These are phyloP conservation scores for Teratosphaeria epicoccoides DNA, from an alignment of 2,329 filamentous ascomycete species.

Conservation along the genomic window DNA sequence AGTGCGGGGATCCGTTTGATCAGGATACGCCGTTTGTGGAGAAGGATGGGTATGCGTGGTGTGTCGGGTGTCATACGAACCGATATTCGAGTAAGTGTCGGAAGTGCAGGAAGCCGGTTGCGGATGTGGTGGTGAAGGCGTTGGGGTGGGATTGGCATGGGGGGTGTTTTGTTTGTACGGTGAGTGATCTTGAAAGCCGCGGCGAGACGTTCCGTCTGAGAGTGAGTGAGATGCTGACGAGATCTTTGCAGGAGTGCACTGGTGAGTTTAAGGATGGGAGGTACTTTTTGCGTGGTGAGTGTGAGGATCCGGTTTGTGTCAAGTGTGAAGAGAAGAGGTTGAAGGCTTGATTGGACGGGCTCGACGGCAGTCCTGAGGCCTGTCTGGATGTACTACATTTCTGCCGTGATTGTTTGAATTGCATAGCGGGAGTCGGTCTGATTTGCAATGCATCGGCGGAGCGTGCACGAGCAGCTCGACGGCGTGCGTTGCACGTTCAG, in stretches of 20 bases:
- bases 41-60: constrained; percentile 97
- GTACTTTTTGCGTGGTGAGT: constrained; percentile 51
- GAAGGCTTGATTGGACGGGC: constrained; percentile 47
- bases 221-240: neutral
- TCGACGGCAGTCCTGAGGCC: too few relatives aligned
- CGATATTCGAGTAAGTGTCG: constrained; percentile 82
- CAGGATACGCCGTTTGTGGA: constrained; percentile 73
- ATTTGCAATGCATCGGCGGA: too few relatives aligned
- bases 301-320: constrained; percentile 51
- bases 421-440: too few relatives aligned
- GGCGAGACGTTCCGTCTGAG: too few relatives aligned
- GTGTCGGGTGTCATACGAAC: constrained; percentile 82
- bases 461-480: too few relatives aligned
- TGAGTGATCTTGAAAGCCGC: too few relatives aligned
- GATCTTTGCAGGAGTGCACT: constrained; percentile 45
- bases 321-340: constrained; percentile 51
- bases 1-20: constrained; percentile 77
- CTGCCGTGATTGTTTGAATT: too few relatives aligned
- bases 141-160: constrained; percentile 91
- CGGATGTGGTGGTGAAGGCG: constrained; percentile 81
- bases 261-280: constrained; percentile 51
- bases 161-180: constrained; percentile 72
- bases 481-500: too few relatives aligned
- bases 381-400: too few relatives aligned
- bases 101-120: constrained; percentile 72